phyloP scores from a whole-genome alignment of 2,329 filamentous ascomycete species.

The Fusarium euwallaceae region DNA sequence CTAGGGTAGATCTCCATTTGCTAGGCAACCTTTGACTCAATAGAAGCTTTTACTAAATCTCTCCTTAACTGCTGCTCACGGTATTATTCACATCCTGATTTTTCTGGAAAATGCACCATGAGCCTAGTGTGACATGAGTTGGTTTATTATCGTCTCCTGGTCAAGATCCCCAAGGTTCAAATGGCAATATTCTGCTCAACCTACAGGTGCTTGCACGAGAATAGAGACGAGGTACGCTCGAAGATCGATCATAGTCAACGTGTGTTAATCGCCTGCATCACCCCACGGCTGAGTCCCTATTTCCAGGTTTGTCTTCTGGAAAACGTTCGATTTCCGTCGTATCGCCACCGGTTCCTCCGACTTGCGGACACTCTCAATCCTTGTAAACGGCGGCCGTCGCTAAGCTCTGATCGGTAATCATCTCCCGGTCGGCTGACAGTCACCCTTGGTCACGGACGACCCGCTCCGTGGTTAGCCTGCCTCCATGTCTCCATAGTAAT shows the following conservation, averaged over 20 bases:
- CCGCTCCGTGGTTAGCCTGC: slow-evolving; percentile 5
- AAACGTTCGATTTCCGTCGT: neutral
- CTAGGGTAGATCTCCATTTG: neutral
- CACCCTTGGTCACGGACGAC: slow-evolving; percentile 8
- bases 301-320: neutral
- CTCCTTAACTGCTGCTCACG: neutral
- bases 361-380: neutral
- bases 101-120: neutral
- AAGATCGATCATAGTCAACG: neutral
- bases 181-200: neutral
- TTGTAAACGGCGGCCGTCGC: neutral
- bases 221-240: neutral
- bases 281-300: neutral
- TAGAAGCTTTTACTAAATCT: neutral
- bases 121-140: neutral
- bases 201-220: neutral
- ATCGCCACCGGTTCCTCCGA: neutral
- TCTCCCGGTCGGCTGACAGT: slow-evolving; percentile 1
- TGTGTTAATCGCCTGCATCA: neutral
- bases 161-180: neutral
- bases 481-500: neutral
- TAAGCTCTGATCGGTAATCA: neutral
- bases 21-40: neutral
- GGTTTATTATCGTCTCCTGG: neutral
- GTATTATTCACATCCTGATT: neutral